Base-by-base conservation (phyloP, 495 filamentous ascomycete species). In the Jackrogersella multiformis region DNA sequence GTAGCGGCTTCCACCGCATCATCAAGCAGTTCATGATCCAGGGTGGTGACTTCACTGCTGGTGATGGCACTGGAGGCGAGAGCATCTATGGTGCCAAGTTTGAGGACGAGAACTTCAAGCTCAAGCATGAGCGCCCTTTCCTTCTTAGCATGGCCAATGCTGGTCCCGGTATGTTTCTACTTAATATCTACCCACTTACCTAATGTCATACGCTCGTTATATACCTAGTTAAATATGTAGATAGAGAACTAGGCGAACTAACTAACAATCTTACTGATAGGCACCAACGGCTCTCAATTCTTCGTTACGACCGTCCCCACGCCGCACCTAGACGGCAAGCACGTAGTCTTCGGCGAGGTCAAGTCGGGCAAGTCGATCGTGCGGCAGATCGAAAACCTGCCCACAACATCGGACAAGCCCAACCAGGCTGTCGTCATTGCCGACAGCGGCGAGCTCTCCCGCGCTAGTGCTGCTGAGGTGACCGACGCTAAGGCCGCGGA, bases 21-120 rank as follows among this genome's bases (percentile, higher is more conserved):
- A 99, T 99, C 82, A 96, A 96, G 78, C 79, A 89, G 64, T 99
- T 99, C 85, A 99, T 99, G 95, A 91, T 97, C 77, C 95, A 99
- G 81, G 95, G 95, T 72, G 95, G 95, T 80, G 95, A 99, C 81
- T 99, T 98, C 84, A 99, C 95, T 62, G 89, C 87, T 63, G 88
- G 88, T 76, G 94, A 99, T 77, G 92, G 95, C 56, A 98, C 96
- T 21, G 95, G 95, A 56, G 95, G 95, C 72, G 95, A 98, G 82
- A 94, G 90, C 23, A 98, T 99, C 77, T 99, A 99, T 75, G 95
- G 95, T 73, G 90, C 91, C 70, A 98, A 97, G 80, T 99, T 99
- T 74, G 92, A 90, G 72, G 95, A 99, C 73, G 95, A 99, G 84
- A 97, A 96, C 77, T 98, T 99, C 73, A 83, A 90, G 23, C 81